Conservation (phyloP, 2,329 filamentous ascomycete genomes). For the Aspergillus sp. region DNA sequence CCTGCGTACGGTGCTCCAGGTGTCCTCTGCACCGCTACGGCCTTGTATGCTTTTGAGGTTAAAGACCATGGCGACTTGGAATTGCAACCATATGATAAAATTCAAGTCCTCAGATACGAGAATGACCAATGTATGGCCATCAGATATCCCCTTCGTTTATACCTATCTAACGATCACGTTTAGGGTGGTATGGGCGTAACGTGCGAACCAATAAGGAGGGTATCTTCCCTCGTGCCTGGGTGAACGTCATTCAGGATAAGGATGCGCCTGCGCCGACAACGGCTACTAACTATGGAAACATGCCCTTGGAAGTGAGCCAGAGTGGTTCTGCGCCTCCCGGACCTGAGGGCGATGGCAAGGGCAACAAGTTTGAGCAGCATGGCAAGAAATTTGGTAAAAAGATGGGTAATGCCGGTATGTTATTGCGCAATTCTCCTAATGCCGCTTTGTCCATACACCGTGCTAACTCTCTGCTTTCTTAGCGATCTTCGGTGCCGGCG, state of each 20-base stretch:
- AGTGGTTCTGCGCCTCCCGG: constrained; percentile 38
- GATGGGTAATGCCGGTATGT: constrained; percentile 60
- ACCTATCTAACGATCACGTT: constrained; percentile 10
- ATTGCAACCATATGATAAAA: constrained; percentile 70
- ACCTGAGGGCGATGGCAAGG: constrained; percentile 39
- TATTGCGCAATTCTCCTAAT: background rate
- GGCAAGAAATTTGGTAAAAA: constrained; percentile 94
- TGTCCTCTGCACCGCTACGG: constrained; percentile 65
- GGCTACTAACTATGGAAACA: constrained; percentile 47
- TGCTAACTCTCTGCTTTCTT: constrained; percentile 28
- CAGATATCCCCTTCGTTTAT: background rate
- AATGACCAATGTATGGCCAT: constrained; percentile 69
- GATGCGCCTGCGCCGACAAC: constrained; percentile 34
- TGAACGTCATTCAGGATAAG: constrained; percentile 63
- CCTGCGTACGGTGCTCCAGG: constrained; percentile 35
- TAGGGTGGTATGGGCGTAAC: constrained; percentile 76
- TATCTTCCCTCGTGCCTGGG: constrained; percentile 92
- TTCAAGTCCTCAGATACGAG: constrained; percentile 84
- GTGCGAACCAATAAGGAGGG: constrained; percentile 75
- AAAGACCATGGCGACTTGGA: constrained; percentile 75
- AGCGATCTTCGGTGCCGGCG: constrained; percentile 87
- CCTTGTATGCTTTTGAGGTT: constrained; percentile 76
- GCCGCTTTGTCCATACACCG: background rate
- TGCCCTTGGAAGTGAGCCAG: constrained; percentile 70
- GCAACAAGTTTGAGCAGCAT: constrained; percentile 66